These are phyloP conservation scores for Diplotaxis tenuifolia DNA, from an alignment of 345 rosid species.

Conservation along the genomic window DNA sequence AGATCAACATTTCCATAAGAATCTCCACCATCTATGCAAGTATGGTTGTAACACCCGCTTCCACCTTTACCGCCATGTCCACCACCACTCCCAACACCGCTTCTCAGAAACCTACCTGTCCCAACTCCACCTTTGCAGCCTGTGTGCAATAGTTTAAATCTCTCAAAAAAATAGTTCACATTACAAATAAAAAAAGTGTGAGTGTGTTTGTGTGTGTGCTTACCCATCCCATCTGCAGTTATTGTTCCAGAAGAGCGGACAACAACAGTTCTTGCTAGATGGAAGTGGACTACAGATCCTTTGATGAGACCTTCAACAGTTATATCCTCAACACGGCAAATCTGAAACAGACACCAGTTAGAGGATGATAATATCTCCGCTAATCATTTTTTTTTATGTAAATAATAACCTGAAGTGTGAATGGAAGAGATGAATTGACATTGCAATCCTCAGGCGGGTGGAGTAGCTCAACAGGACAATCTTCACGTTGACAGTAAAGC, in stretches of 20 bases:
- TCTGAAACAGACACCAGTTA: slow-evolving; percentile 46
- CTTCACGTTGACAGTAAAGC: slow-evolving; percentile 71
- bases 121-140: slow-evolving; percentile 94
- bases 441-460: slow-evolving; percentile 97
- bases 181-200: not conserved
- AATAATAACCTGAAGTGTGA: slow-evolving; percentile 81
- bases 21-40: slow-evolving; percentile 63
- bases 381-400: not conserved
- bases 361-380: not conserved
- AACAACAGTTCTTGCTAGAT: slow-evolving; percentile 76
- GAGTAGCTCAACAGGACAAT: slow-evolving; percentile 77
- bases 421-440: slow-evolving; percentile 81
- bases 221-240: slow-evolving; percentile 90
- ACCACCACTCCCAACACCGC: slow-evolving; percentile 84
- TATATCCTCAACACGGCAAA: slow-evolving; percentile 96
- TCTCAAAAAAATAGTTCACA: slow-evolving; percentile 1
- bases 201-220: not conserved
- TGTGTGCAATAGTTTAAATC: slow-evolving; percentile 29
- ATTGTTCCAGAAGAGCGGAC: slow-evolving; percentile 75
- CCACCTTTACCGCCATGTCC: slow-evolving; percentile 98
- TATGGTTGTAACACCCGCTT: slow-evolving; percentile 70
- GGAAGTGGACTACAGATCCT: slow-evolving; percentile 96
- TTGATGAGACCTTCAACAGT: slow-evolving; percentile 76
- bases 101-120: slow-evolving; percentile 60
- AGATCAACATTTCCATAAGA: slow-evolving; percentile 75